These are phyloP conservation scores for Pseudonectria buxi DNA, from an alignment of 2,329 filamentous ascomycete species.

Conservation along the genomic window DNA sequence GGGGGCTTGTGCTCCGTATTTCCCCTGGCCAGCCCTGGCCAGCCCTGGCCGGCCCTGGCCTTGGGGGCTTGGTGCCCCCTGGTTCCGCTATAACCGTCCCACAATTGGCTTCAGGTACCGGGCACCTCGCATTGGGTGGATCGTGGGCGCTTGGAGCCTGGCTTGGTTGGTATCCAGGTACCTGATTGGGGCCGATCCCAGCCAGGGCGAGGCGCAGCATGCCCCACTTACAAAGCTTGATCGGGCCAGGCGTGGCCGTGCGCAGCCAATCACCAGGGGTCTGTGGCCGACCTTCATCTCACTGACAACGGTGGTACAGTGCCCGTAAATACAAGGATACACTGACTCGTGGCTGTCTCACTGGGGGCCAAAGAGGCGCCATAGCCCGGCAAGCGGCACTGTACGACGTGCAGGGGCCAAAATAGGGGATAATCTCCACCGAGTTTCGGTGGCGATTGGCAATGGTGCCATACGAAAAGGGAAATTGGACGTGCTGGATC, in stretches of 20 bases:
- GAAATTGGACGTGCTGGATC: not conserved
- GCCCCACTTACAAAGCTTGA: conserved; percentile 18
- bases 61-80: not conserved
- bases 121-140: too few species aligned
- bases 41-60: not conserved
- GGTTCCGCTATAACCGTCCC: not conserved
- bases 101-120: too few species aligned
- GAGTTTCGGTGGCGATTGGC: conserved; percentile 11
- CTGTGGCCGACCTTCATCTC: conserved; percentile 15
- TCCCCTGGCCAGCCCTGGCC: not conserved
- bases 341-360: conserved; percentile 4
- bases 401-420: conserved; percentile 2
- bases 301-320: conserved; percentile 20
- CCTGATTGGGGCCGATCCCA: conserved; percentile 1
- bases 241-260: conserved; percentile 9
- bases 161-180: too few species aligned
- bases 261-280: conserved; percentile 14
- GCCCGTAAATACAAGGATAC: conserved; percentile 8
- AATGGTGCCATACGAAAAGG: conserved; percentile 1
- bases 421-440: conserved; percentile 24
- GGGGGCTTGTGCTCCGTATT: not conserved
- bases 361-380: not conserved
- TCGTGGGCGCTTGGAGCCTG: too few species aligned
- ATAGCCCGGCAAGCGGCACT: conserved; percentile 7
- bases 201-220: conserved; percentile 15